phyloP scores from a whole-genome alignment of 2,329 filamentous ascomycete genomes.

The Falciphora oryzae region DNA sequence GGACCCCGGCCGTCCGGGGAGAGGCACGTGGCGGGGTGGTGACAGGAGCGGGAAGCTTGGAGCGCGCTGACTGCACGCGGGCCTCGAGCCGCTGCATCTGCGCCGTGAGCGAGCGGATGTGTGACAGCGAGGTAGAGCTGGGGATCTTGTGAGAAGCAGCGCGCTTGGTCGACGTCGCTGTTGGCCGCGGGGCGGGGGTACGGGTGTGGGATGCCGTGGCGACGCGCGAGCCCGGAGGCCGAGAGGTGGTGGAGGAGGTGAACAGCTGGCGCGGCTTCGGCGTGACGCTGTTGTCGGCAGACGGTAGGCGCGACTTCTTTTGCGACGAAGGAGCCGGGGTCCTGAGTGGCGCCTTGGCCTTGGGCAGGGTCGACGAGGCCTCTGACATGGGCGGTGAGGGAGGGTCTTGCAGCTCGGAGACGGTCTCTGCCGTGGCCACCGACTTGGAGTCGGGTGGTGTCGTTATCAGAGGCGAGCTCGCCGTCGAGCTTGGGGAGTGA shows the following conservation, averaged over 20 bases:
- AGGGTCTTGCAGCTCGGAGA: conserved; percentile 69
- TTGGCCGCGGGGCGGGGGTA: conserved; percentile 38
- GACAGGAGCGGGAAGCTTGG: conserved; percentile 79
- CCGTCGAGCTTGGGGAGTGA: conserved; percentile 72
- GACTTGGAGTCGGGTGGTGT: conserved; percentile 74
- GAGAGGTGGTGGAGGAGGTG: conserved; percentile 28
- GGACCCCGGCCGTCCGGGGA: conserved; percentile 49
- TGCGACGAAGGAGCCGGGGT: conserved; percentile 30
- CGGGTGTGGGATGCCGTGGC: conserved; percentile 41
- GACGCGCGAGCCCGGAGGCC: conserved; percentile 29
- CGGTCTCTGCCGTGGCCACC: conserved; percentile 48
- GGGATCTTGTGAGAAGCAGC: conserved; percentile 45
- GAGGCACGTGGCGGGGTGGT: conserved; percentile 74
- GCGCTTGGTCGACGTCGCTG: conserved; percentile 42
- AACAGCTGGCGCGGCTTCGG: conserved; percentile 43
- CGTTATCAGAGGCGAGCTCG: conserved; percentile 83
- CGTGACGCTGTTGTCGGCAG: conserved; percentile 47
- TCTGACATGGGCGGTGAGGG: conserved; percentile 94
- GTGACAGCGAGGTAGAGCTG: conserved; percentile 69
- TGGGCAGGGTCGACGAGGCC: conserved; percentile 57
- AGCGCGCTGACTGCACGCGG: conserved; percentile 83
- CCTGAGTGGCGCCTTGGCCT: conserved; percentile 39
- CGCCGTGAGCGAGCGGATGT: conserved; percentile 88
- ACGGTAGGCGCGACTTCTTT: conserved; percentile 49
- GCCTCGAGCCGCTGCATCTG: conserved; percentile 97